Evolutionary conservation across 1,284 basidiomycete species (phyloP), one percentile per base, ranked within the genome.

Genomic region (Irpex lacteus): DNA sequence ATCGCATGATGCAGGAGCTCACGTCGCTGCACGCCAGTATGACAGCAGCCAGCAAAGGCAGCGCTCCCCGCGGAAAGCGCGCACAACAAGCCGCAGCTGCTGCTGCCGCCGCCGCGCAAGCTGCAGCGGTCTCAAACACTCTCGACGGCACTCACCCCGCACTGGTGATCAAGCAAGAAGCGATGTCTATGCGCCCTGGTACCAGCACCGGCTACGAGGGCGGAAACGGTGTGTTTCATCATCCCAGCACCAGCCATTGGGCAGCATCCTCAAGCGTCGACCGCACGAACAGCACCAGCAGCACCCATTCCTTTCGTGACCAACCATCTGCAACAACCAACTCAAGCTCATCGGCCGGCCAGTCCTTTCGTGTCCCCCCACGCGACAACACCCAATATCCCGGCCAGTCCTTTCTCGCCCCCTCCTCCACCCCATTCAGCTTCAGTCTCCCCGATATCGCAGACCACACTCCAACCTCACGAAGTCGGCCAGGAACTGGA

Each of bases 1-100:
- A 96, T 74, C 80, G 85, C 54, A 96, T 96, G 92, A 94, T 97
- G 87, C 87, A 90, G 68, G 91, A 95, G 63, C 87, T 98, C 64
- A 92, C 92, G 40, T 85, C 88, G 2, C 84, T 97, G 37, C 95
- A 98, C 70, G 91, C 94, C 36, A 87, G 85, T 59, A 92, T 98
- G 88, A 86, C 87, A 19, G 89, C 89, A 11, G 86, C 86, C 49
- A 85, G 82, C 76, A 91, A 90, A 76, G 76, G 80, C 53, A 76
- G 81, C 60, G 75, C 76, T 59, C 40, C 81, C 7, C 78, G 84
- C 32, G 78, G 77, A 13, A 80, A 82, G 63, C 76, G 84, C 21
- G 69, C 64, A 49, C 71, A 74, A 37, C 66, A 69, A 13, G 61
- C 70, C 49, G 63, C 67, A 4, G 65, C 69, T 53, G 59, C 71